Base-by-base conservation (phyloP, 495 filamentous ascomycete genomes). In the Neurospora sp. region DNA sequence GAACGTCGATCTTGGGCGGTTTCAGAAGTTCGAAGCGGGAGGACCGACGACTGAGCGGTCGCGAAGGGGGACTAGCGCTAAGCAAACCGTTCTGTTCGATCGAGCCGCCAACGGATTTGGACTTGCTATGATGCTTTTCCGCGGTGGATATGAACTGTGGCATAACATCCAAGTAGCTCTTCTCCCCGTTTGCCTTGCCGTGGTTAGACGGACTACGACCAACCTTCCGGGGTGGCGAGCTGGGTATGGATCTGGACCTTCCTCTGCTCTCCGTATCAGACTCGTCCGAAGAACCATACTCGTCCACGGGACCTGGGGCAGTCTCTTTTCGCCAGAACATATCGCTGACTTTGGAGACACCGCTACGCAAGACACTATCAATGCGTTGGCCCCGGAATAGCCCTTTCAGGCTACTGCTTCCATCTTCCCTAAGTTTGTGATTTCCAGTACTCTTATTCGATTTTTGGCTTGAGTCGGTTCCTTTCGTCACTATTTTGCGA, bases 1-100 rank as follows among this genome's bases (percentile, higher is more conserved):
- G 85, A 42, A 92, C 78, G 71, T 92, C 87, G 73, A 92, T 89
- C 65, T 83, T 83, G 5, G 90, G 90, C 14, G 89, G 88, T 72
- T 89, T 87, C 68, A 91, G 84, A 7, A 83, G 80, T 38, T 90
- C 85, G 70, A 86, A 87, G 12, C 85, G 79, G 8, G 84, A 83
- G 4, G 85, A 84, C 9, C 81, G 76, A 27, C 80, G 83, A 70
- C 79, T 82, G n/a, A 80, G 69, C 3, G 80, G 77, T 35, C 72
- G 75, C 39, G 81, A 80, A 10, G 77, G 70, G 37, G 79, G 77
- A 44, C 75, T 65, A 65, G 27, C 14, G 53, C 27, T 65, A 65
- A 76, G 71, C 35, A 72, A 61, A 35, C 53, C 53, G 12, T 31
- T 65, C 27, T 39, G 31, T 3, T 72, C 77, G 69, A 39, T 39